Base-by-base conservation (phyloP, 2,329 filamentous ascomycete species). In the Sporothrix pallida region DNA sequence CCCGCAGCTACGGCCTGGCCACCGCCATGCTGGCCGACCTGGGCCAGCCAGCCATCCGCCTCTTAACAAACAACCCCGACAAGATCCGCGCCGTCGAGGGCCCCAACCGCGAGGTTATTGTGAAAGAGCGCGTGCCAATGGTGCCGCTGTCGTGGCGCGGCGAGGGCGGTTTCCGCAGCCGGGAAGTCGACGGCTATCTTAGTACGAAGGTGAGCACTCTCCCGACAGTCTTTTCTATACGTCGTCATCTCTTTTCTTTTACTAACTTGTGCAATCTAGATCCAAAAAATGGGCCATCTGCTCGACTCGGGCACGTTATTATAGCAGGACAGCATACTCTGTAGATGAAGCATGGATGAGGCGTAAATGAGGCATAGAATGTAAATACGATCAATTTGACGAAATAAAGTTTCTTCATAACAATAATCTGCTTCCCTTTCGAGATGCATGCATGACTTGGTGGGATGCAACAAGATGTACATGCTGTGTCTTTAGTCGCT, bases 11-110 rank as follows among this genome's bases (percentile, higher is more conserved):
- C 79, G 96, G 96, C 1, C 84, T 99, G n/a, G 96, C 96, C 1
- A 99, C 96, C 1, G 95, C 95, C 0, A 98, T 99, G 87, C 85
- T 99, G 72, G 86, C 91, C 75, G 96, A 99, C 83, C 84, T 99
- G 44, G 95, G 93, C 0, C 87, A 97, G 77, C 82, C 84, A 13
- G 92, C 95, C 42, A 91, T 98, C 71, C 87, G 93, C 50, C 84
- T 99, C 70, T 84, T 99, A 78, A 99, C 96, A 10, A 99, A 99
- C 81, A 99, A 99, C 79, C 96, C 96, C 0, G 96, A 99, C 78
- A 99, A 99, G 85, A 93, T 99, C 58, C 87, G 94, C 17, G 96
- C 96, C 0, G 93, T 99, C 0, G 96, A 99, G 81, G 96, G 96
- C 0, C 95, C 95, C 0, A 93, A 93, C 77, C 86, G 94, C 12